Conservation (phyloP, 75 land plant species). For the Sequoiadendron giganteum region DNA sequence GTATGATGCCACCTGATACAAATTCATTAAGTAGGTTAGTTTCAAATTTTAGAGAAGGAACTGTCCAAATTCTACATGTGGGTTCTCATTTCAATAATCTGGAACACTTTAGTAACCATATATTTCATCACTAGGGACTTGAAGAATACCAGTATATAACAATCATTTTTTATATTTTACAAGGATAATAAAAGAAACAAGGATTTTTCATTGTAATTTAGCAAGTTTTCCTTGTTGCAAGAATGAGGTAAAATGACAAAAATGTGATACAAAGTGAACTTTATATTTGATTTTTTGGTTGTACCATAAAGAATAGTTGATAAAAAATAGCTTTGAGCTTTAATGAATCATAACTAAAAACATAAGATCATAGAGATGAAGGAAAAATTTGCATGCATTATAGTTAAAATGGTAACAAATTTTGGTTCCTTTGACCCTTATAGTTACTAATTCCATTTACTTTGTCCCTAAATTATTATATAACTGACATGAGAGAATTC, state of each 20-base stretch:
- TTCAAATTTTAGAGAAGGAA: neutral
- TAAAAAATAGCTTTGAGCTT: neutral
- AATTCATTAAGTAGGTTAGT: neutral
- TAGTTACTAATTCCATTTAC: too few species aligned
- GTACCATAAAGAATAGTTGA: neutral
- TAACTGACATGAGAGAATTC: too few species aligned
- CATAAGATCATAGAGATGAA: too few species aligned
- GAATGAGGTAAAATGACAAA: slow-evolving; percentile 3
- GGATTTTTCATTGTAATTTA: slow-evolving; percentile 84
- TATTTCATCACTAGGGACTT: slow-evolving; percentile 2
- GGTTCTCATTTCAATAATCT: neutral
- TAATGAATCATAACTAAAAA: neutral
- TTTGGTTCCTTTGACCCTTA: too few species aligned
- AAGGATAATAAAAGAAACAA: slow-evolving; percentile 44
- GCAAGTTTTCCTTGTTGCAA: slow-evolving; percentile 87
- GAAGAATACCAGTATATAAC: neutral
- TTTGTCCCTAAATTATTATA: too few species aligned
- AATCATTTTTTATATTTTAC: neutral
- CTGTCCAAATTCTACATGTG: neutral
- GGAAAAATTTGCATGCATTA: too few species aligned
- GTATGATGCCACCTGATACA: slow-evolving; percentile 93
- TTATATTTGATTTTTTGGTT: neutral
- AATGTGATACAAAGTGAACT: neutral
- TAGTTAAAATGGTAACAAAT: too few species aligned
- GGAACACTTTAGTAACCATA: neutral